Conservation (phyloP, 2,329 filamentous ascomycete species). For the Rhynchosporium agropyri region DNA sequence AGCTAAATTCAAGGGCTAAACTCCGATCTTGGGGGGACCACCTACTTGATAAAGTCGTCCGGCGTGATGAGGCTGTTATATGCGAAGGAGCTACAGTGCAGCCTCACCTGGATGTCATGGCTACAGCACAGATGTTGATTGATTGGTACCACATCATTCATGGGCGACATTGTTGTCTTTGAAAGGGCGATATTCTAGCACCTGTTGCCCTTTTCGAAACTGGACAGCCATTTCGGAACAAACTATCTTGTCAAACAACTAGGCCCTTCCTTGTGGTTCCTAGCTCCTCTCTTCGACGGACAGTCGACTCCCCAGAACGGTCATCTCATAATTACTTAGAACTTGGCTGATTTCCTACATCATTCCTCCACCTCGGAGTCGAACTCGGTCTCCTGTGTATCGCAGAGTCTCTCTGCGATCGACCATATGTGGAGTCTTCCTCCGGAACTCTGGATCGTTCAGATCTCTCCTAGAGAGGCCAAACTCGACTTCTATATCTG, state of each 20-base stretch:
- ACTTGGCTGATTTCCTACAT: too few relatives aligned
- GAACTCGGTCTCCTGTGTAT: too few relatives aligned
- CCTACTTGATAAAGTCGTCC: background rate
- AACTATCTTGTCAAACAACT: background rate
- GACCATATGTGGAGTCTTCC: constrained; percentile 1
- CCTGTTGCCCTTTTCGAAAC: background rate
- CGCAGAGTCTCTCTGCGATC: background rate
- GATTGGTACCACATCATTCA: background rate
- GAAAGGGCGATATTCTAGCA: constrained; percentile 1
- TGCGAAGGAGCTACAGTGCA: constrained; percentile 3
- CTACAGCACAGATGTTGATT: constrained; percentile 3
- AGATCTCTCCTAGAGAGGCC: background rate
- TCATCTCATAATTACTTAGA: too few relatives aligned
- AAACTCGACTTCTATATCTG: background rate
- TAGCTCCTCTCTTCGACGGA: background rate
- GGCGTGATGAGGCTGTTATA: constrained; percentile 3
- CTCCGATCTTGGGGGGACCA: too few relatives aligned
- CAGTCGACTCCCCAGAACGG: background rate
- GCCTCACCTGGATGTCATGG: background rate
- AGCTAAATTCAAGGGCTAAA: too few relatives aligned
- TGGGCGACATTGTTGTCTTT: background rate
- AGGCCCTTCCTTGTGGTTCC: background rate
- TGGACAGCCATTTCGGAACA: background rate
- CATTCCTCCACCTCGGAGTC: too few relatives aligned
- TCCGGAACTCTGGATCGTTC: constrained; percentile 3